Conservation (phyloP, 1,284 basidiomycete species). For the Entoloma clypeatum region DNA sequence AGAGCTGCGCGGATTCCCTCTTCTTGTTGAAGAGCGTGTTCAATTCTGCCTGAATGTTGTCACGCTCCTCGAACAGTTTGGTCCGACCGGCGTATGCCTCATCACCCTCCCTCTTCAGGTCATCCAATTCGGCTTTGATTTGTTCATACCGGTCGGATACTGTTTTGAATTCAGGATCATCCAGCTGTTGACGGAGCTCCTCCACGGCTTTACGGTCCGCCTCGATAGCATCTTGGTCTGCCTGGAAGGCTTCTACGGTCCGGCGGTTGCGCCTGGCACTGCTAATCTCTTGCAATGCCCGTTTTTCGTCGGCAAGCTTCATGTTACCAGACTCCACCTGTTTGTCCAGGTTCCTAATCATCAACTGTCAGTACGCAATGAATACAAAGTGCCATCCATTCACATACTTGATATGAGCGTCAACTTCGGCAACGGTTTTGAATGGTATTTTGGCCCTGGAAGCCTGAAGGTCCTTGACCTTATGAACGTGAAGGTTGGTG, state of each 20-base stretch:
- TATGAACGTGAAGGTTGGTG: no score
- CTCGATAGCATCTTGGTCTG: slow-evolving; percentile 79
- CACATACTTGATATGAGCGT: slow-evolving; percentile 78
- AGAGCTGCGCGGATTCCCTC: slow-evolving; percentile 68
- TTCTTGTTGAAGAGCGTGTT: slow-evolving; percentile 78
- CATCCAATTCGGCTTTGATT: slow-evolving; percentile 85
- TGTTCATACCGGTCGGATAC: slow-evolving; percentile 79
- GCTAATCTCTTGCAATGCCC: slow-evolving; percentile 87
- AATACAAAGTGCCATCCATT: slow-evolving; percentile 6
- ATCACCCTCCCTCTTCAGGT: slow-evolving; percentile 83
- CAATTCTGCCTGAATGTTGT: slow-evolving; percentile 64
- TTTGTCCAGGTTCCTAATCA: slow-evolving; percentile 71
- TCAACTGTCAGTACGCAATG: slow-evolving; percentile 10
- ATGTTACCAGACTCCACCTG: slow-evolving; percentile 90
- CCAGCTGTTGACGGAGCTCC: slow-evolving; percentile 80
- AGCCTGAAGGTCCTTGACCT: slow-evolving; percentile 89
- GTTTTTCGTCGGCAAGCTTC: slow-evolving; percentile 96
- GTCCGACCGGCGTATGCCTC: slow-evolving; percentile 79
- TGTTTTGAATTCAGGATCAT: slow-evolving; percentile 89
- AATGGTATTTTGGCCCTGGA: slow-evolving; percentile 80
- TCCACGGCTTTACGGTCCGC: slow-evolving; percentile 74
- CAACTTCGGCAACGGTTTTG: slow-evolving; percentile 86
- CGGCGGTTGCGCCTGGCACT: slow-evolving; percentile 68
- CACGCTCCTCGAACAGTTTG: slow-evolving; percentile 89
- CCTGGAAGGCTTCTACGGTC: slow-evolving; percentile 75